Conservation (phyloP, 2,329 filamentous ascomycete genomes). For the Tolypocladium guangdongense region DNA sequence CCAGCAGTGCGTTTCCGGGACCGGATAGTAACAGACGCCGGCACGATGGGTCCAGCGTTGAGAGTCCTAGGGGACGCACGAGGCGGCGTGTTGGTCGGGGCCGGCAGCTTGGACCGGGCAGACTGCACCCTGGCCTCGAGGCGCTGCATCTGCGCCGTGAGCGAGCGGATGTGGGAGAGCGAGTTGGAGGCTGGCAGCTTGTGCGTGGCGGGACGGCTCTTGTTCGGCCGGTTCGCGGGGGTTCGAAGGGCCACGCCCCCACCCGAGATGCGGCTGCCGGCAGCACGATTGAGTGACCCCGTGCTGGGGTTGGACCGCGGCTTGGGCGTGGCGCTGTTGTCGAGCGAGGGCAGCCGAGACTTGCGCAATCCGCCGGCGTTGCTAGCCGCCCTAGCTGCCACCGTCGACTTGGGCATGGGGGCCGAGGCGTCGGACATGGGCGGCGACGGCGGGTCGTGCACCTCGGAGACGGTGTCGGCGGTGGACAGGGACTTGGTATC, state of each 20-base stretch:
- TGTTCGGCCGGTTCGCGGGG: slow-evolving; percentile 35
- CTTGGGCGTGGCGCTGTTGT: slow-evolving; percentile 44
- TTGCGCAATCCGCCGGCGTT: slow-evolving; percentile 25
- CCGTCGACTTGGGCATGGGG: slow-evolving; percentile 40
- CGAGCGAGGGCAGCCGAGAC: slow-evolving; percentile 43
- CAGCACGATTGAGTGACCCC: background rate
- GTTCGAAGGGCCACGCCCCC: slow-evolving; percentile 37
- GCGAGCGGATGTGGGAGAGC: slow-evolving; percentile 80
- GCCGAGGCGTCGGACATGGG: slow-evolving; percentile 80
- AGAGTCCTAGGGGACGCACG: slow-evolving; percentile 59
- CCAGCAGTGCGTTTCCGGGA: slow-evolving; percentile 58
- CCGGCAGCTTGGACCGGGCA: slow-evolving; percentile 82
- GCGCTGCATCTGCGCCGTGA: slow-evolving; percentile 95
- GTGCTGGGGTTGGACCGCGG: slow-evolving; percentile 38
- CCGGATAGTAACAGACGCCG: slow-evolving; percentile 52
- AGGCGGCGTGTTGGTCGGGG: slow-evolving; percentile 66
- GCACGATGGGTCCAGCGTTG: slow-evolving; percentile 12
- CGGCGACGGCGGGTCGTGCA: slow-evolving; percentile 81
- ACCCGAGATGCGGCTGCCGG: slow-evolving; percentile 31
- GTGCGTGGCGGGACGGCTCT: slow-evolving; percentile 41
- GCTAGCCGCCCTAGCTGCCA: slow-evolving; percentile 25
- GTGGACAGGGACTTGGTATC: slow-evolving; percentile 53
- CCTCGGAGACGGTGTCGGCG: slow-evolving; percentile 47
- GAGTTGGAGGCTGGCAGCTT: slow-evolving; percentile 53
- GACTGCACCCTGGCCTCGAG: slow-evolving; percentile 89